Percentiles rank a stretch among this genome's conserved stretches.
These are phyloP conservation scores for Phytophthora sp. DNA, from an alignment of 352 stramenopile genomes.

Conservation along the genomic window DNA sequence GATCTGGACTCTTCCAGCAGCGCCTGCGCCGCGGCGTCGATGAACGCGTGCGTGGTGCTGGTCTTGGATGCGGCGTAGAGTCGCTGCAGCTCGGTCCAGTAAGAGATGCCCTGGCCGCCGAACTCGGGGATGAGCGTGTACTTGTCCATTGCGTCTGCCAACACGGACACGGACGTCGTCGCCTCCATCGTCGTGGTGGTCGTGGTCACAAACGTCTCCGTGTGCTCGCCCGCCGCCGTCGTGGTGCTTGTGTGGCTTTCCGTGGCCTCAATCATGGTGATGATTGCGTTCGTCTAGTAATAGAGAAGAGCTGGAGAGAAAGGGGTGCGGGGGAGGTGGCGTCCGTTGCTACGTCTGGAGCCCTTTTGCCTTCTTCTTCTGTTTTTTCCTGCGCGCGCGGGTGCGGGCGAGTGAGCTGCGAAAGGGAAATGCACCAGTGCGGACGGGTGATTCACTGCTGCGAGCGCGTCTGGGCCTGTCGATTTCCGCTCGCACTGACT, in stretches of 20 bases:
- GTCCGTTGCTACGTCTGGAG: conserved; percentile 19
- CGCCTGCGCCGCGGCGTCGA: conserved; percentile 51
- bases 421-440: conserved; percentile 44
- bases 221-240: conserved; percentile 26
- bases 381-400: conserved; percentile 6
- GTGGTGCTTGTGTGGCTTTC: conserved; percentile 39
- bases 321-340: too few relatives aligned
- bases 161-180: conserved; percentile 22
- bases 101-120: conserved; percentile 70
- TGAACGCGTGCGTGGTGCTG: conserved; percentile 42
- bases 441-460: conserved; percentile 10
- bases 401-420: conserved; percentile 25
- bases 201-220: conserved; percentile 38
- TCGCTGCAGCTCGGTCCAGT: conserved; percentile 65
- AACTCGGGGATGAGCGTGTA: conserved; percentile 62
- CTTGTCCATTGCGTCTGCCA: conserved; percentile 36
- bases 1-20: conserved; percentile 58
- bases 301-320: background rate
- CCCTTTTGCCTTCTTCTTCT: conserved; percentile 18
- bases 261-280: conserved; percentile 35
- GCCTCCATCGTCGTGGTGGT: conserved; percentile 26
- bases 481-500: conserved; percentile 33
- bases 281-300: conserved; percentile 18
- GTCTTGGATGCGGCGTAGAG: conserved; percentile 52
- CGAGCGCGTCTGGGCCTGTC: conserved; percentile 32